Evolutionary conservation across 352 stramenopile genomes (phyloP), one percentile per base, ranked within the genome.

Genomic region (Phytophthora brassicae): DNA sequence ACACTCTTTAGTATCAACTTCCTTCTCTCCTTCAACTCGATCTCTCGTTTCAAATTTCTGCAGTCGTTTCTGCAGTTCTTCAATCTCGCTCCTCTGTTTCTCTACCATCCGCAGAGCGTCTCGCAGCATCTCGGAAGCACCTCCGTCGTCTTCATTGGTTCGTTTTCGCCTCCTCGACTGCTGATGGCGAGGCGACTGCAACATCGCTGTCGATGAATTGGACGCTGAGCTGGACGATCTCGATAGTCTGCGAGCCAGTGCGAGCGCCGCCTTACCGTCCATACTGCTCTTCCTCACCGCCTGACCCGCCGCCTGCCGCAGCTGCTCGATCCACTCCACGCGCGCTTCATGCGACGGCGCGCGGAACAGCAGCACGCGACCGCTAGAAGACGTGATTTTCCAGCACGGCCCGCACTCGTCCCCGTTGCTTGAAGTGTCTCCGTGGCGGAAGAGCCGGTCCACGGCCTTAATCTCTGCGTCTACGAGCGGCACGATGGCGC

Each of bases 51-150:
- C 52, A 17, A 58, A 50, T 13, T 33, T 52, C 13, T 66, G 24
- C 5, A 88, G 17, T 38, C 74, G 59, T 16, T 59, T 52, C 45
- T 74, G 79, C 14, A 89, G 70, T 38, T 86, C 71, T 2, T 75
- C n/a, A 50, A 94, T 92, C 53, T 94, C 84, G 6, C 76, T 54
- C 36, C 86, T 86, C 52, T 94, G 86, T 39, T 79, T 79, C 38
- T 78, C 74, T 46, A 92, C 72, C 47, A 91, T 60, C 28, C 56
- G 51, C 73, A 94, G 76, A 1, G 86, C 86, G 35, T 91, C 84
- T 6, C 70, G 73, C n/a, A 94, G 66, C 75, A 84, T 79, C 31
- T 85, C 60, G 0, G 77, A 80, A 17, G 86, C 60, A 17, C 90
- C 79, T 0, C 70, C 50, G 5, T 81, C 70, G 3, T 78, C 53